A percentile compares a stretch with the other conserved stretches of the same genome.
Conservation (phyloP, 2,329 filamentous ascomycete species). For the Microdochium trichocladiopsis region DNA sequence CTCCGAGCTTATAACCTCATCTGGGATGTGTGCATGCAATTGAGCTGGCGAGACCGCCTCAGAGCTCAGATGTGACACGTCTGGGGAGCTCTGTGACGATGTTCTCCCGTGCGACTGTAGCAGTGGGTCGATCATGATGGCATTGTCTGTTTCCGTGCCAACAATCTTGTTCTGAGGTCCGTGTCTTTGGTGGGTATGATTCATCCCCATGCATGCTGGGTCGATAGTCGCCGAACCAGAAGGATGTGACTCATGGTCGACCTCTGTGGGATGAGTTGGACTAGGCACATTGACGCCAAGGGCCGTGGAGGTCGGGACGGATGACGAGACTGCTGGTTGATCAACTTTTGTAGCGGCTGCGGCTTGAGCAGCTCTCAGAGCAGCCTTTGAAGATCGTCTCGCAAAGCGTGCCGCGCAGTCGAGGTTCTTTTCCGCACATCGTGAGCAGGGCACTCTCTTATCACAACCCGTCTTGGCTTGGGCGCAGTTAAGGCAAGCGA, state of each 20-base stretch:
- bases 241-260: no score
- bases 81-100: conserved; percentile 20
- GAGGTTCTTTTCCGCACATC: conserved; percentile 41
- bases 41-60: conserved; percentile 28
- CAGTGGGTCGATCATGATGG: conserved; percentile 21
- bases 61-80: conserved; percentile 24
- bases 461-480: conserved; percentile 45
- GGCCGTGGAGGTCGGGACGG: no score
- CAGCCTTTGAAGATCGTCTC: conserved; percentile 40
- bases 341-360: conserved; percentile 22
- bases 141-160: conserved; percentile 8
- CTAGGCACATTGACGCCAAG: no score
- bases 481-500: conserved; percentile 42
- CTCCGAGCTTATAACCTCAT: conserved; percentile 33
- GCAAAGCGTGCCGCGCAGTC: conserved; percentile 41
- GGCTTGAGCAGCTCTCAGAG: conserved; percentile 33
- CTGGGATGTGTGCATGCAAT: conserved; percentile 26
- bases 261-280: no score
- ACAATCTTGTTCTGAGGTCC: no score
- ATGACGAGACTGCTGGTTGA: conserved; percentile 7
- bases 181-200: no score
- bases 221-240: no score
- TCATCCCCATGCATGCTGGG: no score
- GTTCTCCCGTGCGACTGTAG: conserved; percentile 17
- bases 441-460: conserved; percentile 39